Base-by-base conservation (phyloP, 176 grass and related monocot species). In the Aegilops sharonensis region DNA sequence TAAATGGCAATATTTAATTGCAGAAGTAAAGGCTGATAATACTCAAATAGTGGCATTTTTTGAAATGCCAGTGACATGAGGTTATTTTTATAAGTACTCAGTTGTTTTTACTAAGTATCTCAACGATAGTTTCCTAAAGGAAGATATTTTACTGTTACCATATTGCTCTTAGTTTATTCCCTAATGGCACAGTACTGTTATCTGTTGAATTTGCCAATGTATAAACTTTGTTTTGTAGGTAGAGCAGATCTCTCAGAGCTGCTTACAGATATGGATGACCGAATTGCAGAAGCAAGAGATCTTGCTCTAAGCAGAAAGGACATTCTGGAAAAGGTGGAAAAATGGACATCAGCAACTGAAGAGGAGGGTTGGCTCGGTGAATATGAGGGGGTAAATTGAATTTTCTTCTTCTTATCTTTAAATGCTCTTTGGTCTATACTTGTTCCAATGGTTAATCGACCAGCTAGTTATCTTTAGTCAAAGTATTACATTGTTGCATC, bases 301-400 rank as follows among this genome's bases (percentile, higher is more conserved):
- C 85, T 90, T 86, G 93, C 97, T 80, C 69, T 91, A 61, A 94
- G 94, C 60, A 92, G 92, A 91, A 95, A 91, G 35, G 97, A 95
- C 40, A 98, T 98, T 85, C 61, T 98, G 68, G 94, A 98, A 57
- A 98, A 94, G 89, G 76, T 94, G 8, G 92, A 98, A 14, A 98
- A 92, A 85, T 98, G 97, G 97, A 84, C 72, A 68, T 90, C 82
- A 57, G 88, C 97, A 75, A 63, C 82, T 40, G 92, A 91, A 66
- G 97, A 98, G 87, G 92, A 95, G 86, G 89, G 6, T 35, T 98
- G 97, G 97, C 94, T 98, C 63, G 87, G 91, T 90, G 97, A 92
- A 89, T 98, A 98, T 69, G 97, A 98, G 79, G 94, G 85, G 90
- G 97, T 98, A 91, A 31, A 34, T 81, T 78, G 69, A 71, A 65